Base-by-base conservation (phyloP, 108 stramenopile genomes). In the Epipyxis sp. region DNA sequence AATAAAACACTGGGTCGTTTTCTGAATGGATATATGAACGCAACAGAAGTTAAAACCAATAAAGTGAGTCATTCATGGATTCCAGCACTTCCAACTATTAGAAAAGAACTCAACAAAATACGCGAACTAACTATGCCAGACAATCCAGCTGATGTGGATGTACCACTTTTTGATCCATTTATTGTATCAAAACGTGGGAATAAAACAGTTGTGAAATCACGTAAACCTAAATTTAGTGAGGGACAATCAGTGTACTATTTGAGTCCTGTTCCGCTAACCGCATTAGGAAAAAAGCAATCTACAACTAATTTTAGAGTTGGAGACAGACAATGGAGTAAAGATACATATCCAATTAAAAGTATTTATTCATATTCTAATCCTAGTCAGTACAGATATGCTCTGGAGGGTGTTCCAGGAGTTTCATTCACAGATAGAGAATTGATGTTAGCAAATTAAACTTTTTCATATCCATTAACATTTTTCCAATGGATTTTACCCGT, bases 11-110 rank as follows among this genome's bases (percentile, higher is more conserved):
- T 74, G 3, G 71, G 32, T 34, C 37, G 71, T 43, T 74, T 74
- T 6, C 43, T 74, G n/a, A 74, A 74, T 74, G 71, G 71, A 30
- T 74, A 74, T 74, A 74, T 74, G 71, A 74, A 74, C 42, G 20
- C 3, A 42, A 25, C 10, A 39, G 71, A 74, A 39, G 29, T 30
- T 6, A 42, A 27, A 74, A 27, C 35, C 6, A 42, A 42, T 29
- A 74, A 74, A 39, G 6, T 32, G 43, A 43, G 42, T 74, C 6
- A 42, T 3, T 13, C 40, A 35, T 74, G 71, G 71, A 74, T 42
- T 27, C 41, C 40, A 43, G 43, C 43, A 27, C 10, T 74, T 35
- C 10, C 10, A 29, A 39, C 27, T 46, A 29, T 74, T 46, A 6
- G 71, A 74, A 74, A 16, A 6, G 34, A 74, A 10, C 43, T 74